phyloP scores from a whole-genome alignment of 2,329 filamentous ascomycete genomes.

The Thielaviopsis cerberus region DNA sequence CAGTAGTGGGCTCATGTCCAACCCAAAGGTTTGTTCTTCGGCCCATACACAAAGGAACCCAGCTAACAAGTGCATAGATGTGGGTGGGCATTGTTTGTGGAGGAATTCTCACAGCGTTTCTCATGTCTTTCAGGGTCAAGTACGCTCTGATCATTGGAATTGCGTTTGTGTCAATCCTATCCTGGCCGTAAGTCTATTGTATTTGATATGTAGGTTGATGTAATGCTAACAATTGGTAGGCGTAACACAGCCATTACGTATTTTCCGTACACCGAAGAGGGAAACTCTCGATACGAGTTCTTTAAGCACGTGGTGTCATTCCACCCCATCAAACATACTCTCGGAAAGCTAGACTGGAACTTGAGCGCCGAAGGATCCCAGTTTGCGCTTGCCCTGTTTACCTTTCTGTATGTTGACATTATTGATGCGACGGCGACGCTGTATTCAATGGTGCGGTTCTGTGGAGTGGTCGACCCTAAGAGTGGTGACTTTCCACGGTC shows the following conservation, averaged over 20 bases:
- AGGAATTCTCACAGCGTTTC: constrained; percentile 57
- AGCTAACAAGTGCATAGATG: constrained; percentile 29
- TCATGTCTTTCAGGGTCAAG: constrained; percentile 64
- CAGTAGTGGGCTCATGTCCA: constrained; percentile 50
- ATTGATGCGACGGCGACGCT: constrained; percentile 72
- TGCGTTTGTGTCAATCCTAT: constrained; percentile 50
- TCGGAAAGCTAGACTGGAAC: constrained; percentile 49
- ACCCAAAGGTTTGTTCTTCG: constrained; percentile 38
- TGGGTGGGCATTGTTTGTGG: constrained; percentile 76
- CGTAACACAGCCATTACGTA: constrained; percentile 52
- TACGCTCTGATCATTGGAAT: constrained; percentile 60
- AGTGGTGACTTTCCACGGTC: constrained; percentile 81
- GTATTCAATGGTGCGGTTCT: constrained; percentile 78
- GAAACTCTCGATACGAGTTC: constrained; percentile 47
- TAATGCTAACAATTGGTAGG: constrained; percentile 18
- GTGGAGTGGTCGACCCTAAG: constrained; percentile 58
- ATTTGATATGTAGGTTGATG: not conserved
- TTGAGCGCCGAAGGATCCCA: constrained; percentile 36
- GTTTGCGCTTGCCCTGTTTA: constrained; percentile 48
- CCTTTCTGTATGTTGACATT: constrained; percentile 81
- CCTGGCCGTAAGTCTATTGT: constrained; percentile 43
- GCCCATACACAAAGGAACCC: not conserved
- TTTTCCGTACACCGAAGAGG: constrained; percentile 48
- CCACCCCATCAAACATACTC: constrained; percentile 45
- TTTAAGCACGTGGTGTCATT: constrained; percentile 57